Percentiles rank a stretch among this genome's conserved stretches.
Conservation (phyloP, 208 protist genomes). For the Trypanosoma vivax region DNA sequence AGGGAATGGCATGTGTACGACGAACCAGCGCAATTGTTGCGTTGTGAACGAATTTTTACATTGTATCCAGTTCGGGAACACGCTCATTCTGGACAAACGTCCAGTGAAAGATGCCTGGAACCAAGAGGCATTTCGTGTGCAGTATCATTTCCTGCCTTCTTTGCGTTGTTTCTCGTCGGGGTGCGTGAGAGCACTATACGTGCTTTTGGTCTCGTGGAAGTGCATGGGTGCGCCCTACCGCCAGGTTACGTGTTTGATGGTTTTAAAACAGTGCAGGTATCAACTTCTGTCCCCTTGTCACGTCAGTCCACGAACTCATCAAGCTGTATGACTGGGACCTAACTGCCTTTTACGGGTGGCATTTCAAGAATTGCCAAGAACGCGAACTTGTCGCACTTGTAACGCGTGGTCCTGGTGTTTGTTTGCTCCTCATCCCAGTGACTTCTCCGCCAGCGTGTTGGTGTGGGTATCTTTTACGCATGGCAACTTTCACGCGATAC, state of each 20-base stretch:
- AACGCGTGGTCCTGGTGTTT: too few species aligned
- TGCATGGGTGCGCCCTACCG: slow-evolving; percentile 62
- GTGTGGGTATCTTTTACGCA: too few species aligned
- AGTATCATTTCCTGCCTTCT: slow-evolving; percentile 54
- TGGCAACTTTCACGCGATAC: too few species aligned
- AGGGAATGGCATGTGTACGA: slow-evolving; percentile 86
- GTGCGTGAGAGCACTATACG: slow-evolving; percentile 62
- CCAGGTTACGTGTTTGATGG: slow-evolving; percentile 71
- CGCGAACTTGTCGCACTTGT: too few species aligned
- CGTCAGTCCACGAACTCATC: too few species aligned
- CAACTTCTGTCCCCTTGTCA: slow-evolving; percentile 7
- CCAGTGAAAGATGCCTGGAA: too few species aligned
- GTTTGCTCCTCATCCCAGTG: too few species aligned
- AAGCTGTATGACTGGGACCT: too few species aligned
- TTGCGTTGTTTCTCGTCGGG: slow-evolving; percentile 66
- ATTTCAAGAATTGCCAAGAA: too few species aligned
- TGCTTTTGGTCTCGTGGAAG: slow-evolving; percentile 52
- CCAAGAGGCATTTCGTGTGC: slow-evolving; percentile 26
- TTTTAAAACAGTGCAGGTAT: slow-evolving; percentile 59
- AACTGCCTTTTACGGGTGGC: too few species aligned
- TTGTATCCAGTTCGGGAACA: slow-evolving; percentile 16
- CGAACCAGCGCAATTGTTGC: slow-evolving; percentile 51
- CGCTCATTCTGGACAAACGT: not conserved
- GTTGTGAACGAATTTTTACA: slow-evolving; percentile 53
- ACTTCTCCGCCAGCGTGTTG: too few species aligned